Evolutionary conservation across 139 green algal species (phyloP).

Genomic region (Tetradesmus obliquus): DNA sequence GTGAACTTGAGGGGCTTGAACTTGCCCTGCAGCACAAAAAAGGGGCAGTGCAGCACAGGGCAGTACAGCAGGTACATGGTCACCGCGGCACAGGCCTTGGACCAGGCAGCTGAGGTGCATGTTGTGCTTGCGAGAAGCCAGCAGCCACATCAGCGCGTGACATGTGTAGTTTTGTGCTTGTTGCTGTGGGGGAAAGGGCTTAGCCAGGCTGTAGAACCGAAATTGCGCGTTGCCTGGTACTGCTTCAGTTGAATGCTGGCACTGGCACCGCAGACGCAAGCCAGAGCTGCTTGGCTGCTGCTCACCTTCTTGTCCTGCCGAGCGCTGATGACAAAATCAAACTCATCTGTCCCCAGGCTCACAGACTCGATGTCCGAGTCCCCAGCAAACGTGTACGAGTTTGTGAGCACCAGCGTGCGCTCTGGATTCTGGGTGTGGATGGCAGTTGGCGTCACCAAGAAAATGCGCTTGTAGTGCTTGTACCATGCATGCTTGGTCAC

Average conservation of each 20-base stretch:
- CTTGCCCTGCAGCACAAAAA: constrained; percentile 59
- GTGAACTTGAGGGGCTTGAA: constrained; percentile 86
- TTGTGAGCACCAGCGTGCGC: constrained; percentile 78
- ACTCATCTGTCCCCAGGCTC: constrained; percentile 55
- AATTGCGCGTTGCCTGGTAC: no score
- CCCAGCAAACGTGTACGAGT: constrained; percentile 77
- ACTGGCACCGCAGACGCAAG: neutral
- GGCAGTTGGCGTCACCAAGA: constrained; percentile 76
- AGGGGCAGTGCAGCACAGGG: neutral
- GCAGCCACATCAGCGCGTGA: neutral
- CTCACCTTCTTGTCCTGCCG: constrained; percentile 76
- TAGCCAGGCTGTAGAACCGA: no score
- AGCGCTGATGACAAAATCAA: constrained; percentile 78
- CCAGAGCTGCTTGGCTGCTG: neutral
- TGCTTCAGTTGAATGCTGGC: neutral
- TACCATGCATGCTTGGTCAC: constrained; percentile 88
- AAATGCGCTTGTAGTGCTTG: constrained; percentile 80
- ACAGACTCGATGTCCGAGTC: constrained; percentile 61
- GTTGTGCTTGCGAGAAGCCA: neutral
- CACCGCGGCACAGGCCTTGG: neutral
- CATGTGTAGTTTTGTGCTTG: neutral
- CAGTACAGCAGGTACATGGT: neutral
- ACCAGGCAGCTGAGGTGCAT: neutral
- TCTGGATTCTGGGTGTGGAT: constrained; percentile 87
- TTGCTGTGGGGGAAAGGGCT: no score